These are phyloP conservation scores for Friedmanniomyces endolithicus DNA, from an alignment of 495 filamentous ascomycete genomes.

Conservation along the genomic window DNA sequence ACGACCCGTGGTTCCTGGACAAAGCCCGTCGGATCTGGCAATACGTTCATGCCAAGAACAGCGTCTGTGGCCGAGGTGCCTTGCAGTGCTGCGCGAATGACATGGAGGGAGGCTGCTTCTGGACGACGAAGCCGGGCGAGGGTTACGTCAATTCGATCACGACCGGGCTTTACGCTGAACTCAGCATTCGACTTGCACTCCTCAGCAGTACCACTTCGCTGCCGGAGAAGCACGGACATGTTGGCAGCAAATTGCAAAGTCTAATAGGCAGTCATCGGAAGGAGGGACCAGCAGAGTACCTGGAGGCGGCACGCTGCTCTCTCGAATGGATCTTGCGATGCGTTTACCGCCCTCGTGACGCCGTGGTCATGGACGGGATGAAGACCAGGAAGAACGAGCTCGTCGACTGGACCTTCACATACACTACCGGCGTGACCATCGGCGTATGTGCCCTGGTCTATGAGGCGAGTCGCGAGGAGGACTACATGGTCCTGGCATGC, in stretches of 20 bases:
- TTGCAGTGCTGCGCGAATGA: conserved; percentile 4
- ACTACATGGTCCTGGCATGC: conserved; percentile 15
- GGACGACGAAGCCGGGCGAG: conserved; percentile 9
- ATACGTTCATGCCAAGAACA: not conserved
- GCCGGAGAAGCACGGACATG: not conserved
- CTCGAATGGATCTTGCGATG: conserved; percentile 20
- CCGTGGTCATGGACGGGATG: conserved; percentile 14
- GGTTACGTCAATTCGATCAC: conserved; percentile 15
- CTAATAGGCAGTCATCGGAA: not conserved
- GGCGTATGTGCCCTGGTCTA: conserved; percentile 9
- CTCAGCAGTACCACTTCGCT: not conserved
- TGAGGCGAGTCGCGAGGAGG: conserved; percentile 9
- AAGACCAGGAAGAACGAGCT: not conserved
- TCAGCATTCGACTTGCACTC: conserved; percentile 7
- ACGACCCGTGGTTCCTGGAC: conserved; percentile 12
- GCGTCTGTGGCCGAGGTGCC: conserved; percentile 8
- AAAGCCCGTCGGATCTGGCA: conserved; percentile 12
- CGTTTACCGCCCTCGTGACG: conserved; percentile 11
- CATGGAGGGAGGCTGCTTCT: conserved; percentile 16
- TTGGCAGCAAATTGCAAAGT: not conserved
- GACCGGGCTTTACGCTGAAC: conserved; percentile 13
- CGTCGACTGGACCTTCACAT: conserved; percentile 17
- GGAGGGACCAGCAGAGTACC: not conserved
- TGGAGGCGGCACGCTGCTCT: conserved; percentile 11
- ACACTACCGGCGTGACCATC: conserved; percentile 15